Conservation (phyloP, 805 yeast species). For the Jamesozyma jinghongensis region DNA sequence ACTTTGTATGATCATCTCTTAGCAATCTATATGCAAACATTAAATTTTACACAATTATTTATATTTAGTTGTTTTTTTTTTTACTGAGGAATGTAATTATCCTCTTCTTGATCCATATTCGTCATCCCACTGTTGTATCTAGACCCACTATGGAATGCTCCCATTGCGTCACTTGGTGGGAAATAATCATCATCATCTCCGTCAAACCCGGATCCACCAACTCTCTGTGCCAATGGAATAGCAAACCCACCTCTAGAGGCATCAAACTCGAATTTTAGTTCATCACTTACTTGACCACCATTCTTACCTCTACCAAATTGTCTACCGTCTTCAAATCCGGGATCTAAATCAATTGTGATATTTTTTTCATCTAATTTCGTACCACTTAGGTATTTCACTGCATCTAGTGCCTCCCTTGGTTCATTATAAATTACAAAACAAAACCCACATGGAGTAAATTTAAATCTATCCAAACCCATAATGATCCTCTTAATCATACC, state of each 20-base stretch:
- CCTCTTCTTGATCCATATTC: constrained; percentile 15
- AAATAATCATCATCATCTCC: not conserved
- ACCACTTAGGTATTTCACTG: constrained; percentile 72
- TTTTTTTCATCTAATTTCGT: constrained; percentile 77
- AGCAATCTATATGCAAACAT: no score
- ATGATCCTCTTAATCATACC: constrained; percentile 73
- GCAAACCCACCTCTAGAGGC: constrained; percentile 40
- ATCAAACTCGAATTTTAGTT: constrained; percentile 42
- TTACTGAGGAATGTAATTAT: constrained; percentile 20
- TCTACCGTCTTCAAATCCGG: constrained; percentile 92
- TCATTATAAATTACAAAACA: constrained; percentile 77
- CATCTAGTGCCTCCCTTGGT: constrained; percentile 65
- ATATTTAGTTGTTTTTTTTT: no score
- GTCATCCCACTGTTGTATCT: no score
- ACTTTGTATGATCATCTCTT: no score
- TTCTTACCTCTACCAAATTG: constrained; percentile 89
- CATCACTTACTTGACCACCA: constrained; percentile 89
- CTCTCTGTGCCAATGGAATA: constrained; percentile 31
- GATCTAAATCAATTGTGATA: constrained; percentile 84
- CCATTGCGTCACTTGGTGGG: constrained; percentile 8
- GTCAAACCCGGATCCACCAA: constrained; percentile 10
- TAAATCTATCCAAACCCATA: constrained; percentile 90
- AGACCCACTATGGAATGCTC: constrained; percentile 8
- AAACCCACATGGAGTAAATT: constrained; percentile 92
- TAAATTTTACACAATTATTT: no score